phyloP scores from a whole-genome alignment of 2,329 filamentous ascomycete species.

The Nemania sp. region DNA sequence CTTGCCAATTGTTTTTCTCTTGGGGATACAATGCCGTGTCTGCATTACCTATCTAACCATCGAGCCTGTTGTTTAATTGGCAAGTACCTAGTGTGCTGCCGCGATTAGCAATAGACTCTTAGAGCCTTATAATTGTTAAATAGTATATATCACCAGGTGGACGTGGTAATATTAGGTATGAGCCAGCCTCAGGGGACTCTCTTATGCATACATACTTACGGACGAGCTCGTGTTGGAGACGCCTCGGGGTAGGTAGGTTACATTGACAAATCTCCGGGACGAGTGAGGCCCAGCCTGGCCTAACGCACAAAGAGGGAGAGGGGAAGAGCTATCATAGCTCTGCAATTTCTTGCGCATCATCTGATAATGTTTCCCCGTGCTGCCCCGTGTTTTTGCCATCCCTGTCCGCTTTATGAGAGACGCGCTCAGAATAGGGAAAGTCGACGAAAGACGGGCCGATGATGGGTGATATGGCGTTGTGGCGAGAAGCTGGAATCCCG shows the following conservation, averaged over 20 bases:
- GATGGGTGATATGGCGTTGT: slow-evolving; percentile 21
- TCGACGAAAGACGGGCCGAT: slow-evolving; percentile 37
- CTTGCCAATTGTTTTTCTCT: slow-evolving; percentile 3
- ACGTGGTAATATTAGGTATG: not conserved
- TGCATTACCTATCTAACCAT: not conserved
- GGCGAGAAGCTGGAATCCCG: slow-evolving; percentile 24
- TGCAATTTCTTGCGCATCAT: slow-evolving; percentile 20
- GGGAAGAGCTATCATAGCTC: not conserved
- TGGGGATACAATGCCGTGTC: not conserved
- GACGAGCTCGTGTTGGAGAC: slow-evolving; percentile 3
- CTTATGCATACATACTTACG: too few relatives aligned
- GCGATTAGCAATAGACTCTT: not conserved
- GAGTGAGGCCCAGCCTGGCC: not conserved
- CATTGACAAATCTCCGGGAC: slow-evolving; percentile 27
- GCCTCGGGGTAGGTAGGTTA: slow-evolving; percentile 30
- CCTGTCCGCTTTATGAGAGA: slow-evolving; percentile 7
- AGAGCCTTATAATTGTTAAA: not conserved
- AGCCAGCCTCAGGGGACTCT: not conserved
- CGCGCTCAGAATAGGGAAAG: slow-evolving; percentile 27
- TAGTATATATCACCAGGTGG: not conserved
- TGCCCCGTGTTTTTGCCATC: not conserved
- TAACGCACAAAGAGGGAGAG: not conserved
- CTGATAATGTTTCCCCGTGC: slow-evolving; percentile 18
- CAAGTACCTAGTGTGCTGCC: not conserved
- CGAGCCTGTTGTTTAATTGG: not conserved